A percentile compares a stretch with the other conserved stretches of the same genome.
Evolutionary conservation across 768 basidiomycete genomes (phyloP).

Genomic region (Infundibulicybe gibba): DNA sequence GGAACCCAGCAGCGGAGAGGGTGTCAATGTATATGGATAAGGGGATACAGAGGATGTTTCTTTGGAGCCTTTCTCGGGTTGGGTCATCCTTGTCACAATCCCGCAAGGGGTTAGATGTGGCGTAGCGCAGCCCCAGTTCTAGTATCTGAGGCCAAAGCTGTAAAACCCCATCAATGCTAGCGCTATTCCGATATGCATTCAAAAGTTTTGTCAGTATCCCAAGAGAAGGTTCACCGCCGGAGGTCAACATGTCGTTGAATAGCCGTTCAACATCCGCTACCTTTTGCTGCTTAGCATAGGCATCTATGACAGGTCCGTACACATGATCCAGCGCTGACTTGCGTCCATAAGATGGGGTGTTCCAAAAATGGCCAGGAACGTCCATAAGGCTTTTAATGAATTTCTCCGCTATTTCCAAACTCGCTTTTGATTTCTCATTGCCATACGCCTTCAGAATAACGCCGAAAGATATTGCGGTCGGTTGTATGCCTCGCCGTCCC

Average conservation of each 20-base stretch:
- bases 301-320: slow-evolving; percentile 58
- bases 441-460: slow-evolving; percentile 64
- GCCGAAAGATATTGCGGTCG: slow-evolving; percentile 64
- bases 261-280: slow-evolving; percentile 55
- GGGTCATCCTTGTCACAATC: slow-evolving; percentile 14
- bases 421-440: slow-evolving; percentile 41
- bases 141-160: slow-evolving; percentile 70
- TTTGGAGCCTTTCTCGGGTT: slow-evolving; percentile 17
- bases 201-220: slow-evolving; percentile 62
- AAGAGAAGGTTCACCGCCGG: slow-evolving; percentile 57
- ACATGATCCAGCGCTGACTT: slow-evolving; percentile 47
- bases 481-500: slow-evolving; percentile 57
- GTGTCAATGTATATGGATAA: slow-evolving; percentile 81
- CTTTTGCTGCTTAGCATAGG: slow-evolving; percentile 38
- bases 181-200: slow-evolving; percentile 63
- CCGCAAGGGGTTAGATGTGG: slow-evolving; percentile 29
- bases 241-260: slow-evolving; percentile 45
- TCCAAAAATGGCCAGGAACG: slow-evolving; percentile 35
- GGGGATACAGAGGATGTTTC: slow-evolving; percentile 68
- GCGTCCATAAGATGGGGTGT: slow-evolving; percentile 31
- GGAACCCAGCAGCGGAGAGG: slow-evolving; percentile 59
- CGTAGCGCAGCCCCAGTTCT: slow-evolving; percentile 46
- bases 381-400: slow-evolving; percentile 55
- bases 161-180: slow-evolving; percentile 50
- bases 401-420: slow-evolving; percentile 57